phyloP scores from a whole-genome alignment of 129 eudicot species.

The Escallonia herrerae region DNA sequence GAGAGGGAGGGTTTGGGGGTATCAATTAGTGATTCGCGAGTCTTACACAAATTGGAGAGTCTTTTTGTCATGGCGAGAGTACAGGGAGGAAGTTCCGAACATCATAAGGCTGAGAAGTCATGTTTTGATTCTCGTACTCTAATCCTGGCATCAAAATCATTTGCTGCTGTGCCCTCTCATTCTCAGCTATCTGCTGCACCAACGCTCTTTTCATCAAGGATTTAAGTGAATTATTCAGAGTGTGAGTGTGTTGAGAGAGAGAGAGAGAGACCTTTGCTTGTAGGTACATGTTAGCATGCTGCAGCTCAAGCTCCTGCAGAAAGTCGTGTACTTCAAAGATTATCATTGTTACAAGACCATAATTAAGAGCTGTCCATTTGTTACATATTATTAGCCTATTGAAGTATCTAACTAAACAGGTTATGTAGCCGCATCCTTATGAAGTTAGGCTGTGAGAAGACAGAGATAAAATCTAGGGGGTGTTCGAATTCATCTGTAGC shows the following conservation, averaged over 20 bases:
- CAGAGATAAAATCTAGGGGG: not conserved
- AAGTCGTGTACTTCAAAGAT: not conserved
- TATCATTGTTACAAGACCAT: not conserved
- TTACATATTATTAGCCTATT: not conserved
- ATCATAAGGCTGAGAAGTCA: conserved; percentile 21
- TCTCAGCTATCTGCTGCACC: conserved; percentile 34
- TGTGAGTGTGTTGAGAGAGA: no score
- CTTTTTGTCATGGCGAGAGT: conserved; percentile 24
- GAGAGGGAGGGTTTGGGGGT: no score
- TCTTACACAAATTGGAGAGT: conserved; percentile 41
- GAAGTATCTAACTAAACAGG: not conserved
- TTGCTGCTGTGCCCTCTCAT: conserved; percentile 36
- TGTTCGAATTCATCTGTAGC: not conserved
- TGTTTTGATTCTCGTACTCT: conserved; percentile 9
- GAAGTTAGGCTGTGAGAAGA: not conserved
- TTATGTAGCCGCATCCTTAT: not conserved
- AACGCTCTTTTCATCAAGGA: no score
- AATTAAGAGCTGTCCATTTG: not conserved
- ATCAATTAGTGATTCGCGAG: no score
- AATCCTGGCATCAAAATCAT: conserved; percentile 35
- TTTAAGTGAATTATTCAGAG: no score
- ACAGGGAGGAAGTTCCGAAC: conserved; percentile 29
- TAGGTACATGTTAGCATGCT: conserved; percentile 47
- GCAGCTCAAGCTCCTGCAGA: conserved; percentile 41
- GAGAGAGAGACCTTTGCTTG: conserved; percentile 33